A percentile compares a stretch with the other conserved stretches of the same genome.
phyloP scores from a whole-genome alignment of 768 basidiomycete species.

The Suillus hirtellus region DNA sequence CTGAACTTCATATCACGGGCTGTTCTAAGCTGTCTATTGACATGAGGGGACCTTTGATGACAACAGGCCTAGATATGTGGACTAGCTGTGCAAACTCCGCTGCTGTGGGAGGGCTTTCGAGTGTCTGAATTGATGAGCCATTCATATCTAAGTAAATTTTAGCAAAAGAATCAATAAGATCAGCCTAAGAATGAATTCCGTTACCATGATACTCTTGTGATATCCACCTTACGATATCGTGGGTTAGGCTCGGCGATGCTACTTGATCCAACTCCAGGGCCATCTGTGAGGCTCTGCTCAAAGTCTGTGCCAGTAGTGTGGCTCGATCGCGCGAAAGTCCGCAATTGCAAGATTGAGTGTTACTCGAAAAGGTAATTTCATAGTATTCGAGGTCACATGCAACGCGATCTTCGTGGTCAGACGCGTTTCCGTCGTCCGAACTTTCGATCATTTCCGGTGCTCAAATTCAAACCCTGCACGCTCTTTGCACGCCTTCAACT shows the following conservation, averaged over 20 bases:
- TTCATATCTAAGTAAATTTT: slow-evolving; percentile 51
- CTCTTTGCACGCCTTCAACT: slow-evolving; percentile 1
- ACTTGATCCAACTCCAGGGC: background rate
- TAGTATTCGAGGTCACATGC: slow-evolving; percentile 6
- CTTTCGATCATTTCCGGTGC: slow-evolving; percentile 18
- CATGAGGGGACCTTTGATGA: slow-evolving; percentile 60
- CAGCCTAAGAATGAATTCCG: background rate
- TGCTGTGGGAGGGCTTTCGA: slow-evolving; percentile 59
- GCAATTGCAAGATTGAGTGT: background rate
- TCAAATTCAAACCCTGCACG: slow-evolving; percentile 5
- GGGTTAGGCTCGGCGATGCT: slow-evolving; percentile 6
- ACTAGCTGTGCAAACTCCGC: slow-evolving; percentile 70
- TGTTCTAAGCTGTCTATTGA: background rate
- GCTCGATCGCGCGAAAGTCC: background rate
- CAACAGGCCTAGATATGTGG: slow-evolving; percentile 67
- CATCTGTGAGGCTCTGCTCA: slow-evolving; percentile 1
- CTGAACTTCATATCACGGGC: slow-evolving; percentile 33
- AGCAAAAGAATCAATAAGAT: background rate
- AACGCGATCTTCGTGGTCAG: slow-evolving; percentile 2
- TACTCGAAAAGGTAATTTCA: background rate
- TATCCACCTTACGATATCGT: slow-evolving; percentile 34
- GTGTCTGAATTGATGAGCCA: slow-evolving; percentile 48
- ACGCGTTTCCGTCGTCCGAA: slow-evolving; percentile 29
- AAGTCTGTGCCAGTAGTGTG: background rate
- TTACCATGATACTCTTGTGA: slow-evolving; percentile 39